phyloP scores from a whole-genome alignment of 2,329 filamentous ascomycete species.

The Aspergillus pseudonomiae region DNA sequence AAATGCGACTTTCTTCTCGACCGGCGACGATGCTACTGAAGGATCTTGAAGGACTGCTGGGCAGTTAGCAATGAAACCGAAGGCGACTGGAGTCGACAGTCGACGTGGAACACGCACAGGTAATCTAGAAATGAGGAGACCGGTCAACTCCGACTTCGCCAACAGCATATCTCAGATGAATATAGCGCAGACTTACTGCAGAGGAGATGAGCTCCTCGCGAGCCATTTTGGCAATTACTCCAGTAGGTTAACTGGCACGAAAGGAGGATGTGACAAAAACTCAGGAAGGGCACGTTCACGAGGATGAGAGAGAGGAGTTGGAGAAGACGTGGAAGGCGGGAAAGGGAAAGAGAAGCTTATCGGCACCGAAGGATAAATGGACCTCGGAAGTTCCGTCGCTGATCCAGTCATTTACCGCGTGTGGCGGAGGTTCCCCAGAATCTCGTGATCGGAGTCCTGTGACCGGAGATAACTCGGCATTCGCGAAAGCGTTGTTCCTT shows the following conservation, averaged over 20 bases:
- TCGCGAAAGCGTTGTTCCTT: conserved; percentile 23
- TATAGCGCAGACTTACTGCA: conserved; percentile 59
- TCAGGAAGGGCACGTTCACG: conserved; percentile 12
- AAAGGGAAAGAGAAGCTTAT: conserved; percentile 20
- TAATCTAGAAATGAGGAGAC: conserved; percentile 44
- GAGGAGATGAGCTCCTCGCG: conserved; percentile 91
- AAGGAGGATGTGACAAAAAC: conserved; percentile 10
- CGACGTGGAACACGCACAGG: conserved; percentile 47
- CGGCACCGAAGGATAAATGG: conserved; percentile 31
- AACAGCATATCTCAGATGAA: conserved; percentile 28
- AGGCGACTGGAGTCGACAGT: conserved; percentile 3
- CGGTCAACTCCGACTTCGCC: conserved; percentile 30
- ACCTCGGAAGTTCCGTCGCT: conserved; percentile 40
- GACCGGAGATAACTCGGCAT: conserved; percentile 12
- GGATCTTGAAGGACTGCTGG: conserved; percentile 85
- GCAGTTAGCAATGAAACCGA: conserved; percentile 3
- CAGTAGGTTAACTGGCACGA: conserved; percentile 8
- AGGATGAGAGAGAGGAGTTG: conserved; percentile 20
- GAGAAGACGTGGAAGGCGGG: conserved; percentile 12
- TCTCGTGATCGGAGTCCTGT: conserved; percentile 28
- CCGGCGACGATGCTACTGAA: conserved; percentile 82
- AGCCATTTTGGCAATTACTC: conserved; percentile 66
- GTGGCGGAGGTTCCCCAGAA: conserved; percentile 36
- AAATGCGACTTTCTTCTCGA: conserved; percentile 91
- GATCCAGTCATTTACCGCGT: conserved; percentile 10